Percentiles rank a stretch among this genome's conserved stretches.
phyloP scores from a whole-genome alignment of 352 stramenopile genomes.

The Globisporangium acanthophoron region DNA sequence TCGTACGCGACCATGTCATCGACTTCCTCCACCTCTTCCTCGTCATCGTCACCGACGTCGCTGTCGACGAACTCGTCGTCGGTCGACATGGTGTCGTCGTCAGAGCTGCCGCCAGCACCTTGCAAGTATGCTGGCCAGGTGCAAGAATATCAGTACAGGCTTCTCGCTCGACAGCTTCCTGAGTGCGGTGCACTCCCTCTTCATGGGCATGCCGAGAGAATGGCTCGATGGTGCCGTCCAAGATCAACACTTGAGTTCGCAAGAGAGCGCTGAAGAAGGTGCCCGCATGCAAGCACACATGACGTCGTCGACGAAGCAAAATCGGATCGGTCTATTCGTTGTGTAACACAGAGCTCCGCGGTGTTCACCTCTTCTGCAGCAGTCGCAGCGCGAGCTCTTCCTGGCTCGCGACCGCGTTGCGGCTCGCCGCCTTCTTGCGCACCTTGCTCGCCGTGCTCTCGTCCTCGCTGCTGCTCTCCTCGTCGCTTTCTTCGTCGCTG shows the following conservation, averaged over 20 bases:
- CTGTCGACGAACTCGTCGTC: constrained; percentile 6
- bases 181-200: too few relatives aligned
- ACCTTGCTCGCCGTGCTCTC: constrained; percentile 14
- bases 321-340: constrained; percentile 1
- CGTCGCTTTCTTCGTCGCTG: constrained; percentile 9
- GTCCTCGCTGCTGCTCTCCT: constrained; percentile 9
- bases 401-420: constrained; percentile 47
- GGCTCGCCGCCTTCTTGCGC: constrained; percentile 45
- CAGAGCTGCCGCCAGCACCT: background rate
- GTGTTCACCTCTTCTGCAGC: constrained; percentile 52
- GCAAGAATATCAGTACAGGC: too few relatives aligned
- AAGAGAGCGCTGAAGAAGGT: too few relatives aligned
- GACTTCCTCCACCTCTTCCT: background rate
- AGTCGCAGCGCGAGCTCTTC: constrained; percentile 78
- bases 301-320: too few relatives aligned
- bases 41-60: background rate
- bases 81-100: background rate
- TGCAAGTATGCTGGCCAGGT: background rate
- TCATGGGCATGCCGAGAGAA: too few relatives aligned
- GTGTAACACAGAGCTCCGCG: background rate
- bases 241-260: too few relatives aligned
- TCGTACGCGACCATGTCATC: constrained; percentile 17
- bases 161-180: too few relatives aligned
- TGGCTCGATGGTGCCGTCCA: too few relatives aligned
- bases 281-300: too few relatives aligned